Base-by-base conservation (phyloP, 1,284 basidiomycete genomes). In the Sanghuangporus sanghuang region DNA sequence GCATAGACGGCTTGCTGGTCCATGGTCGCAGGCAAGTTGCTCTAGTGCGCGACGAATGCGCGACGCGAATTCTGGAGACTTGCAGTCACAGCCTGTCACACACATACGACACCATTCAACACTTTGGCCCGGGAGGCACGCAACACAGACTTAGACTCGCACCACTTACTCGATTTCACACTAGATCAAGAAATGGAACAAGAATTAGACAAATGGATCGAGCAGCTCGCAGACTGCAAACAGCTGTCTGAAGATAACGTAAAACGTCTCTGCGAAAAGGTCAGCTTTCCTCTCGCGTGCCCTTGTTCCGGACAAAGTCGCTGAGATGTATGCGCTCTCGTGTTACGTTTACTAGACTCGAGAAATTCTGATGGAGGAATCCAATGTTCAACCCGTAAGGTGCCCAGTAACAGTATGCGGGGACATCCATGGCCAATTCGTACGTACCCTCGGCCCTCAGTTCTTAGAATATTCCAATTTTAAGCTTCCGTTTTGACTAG, bases 351-450 rank as follows among this genome's bases (percentile, higher is more conserved):
- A 72, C 36, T 74, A 97, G 96, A 95, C 96, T 63, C 86, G 96
- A 73, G 96, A 98, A 80, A 96, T 99, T 70, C 78, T 99, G 74
- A 95, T 98, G 86, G 95, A 96, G 74, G 95, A 98, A 79, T 95
- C 93, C 32, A 98, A 98, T 75, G 95, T 98, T 3, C 96, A 99
- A 78, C 95, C 96, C 48, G 96, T 99, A 63, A 85, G 93, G 76
- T 99, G 96, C 81, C 96, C 95, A 55, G 95, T 98, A 68, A 98
- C 95, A 49, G 95, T 98, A 64, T 98, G 95, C 73, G 95, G 95
- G 69, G 96, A 99, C 79, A 98, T 99, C 69, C 96, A 99, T 77
- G 96, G 96, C 66, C 96, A 99, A 87, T 99, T 99, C 78, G 96
- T 98, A 77, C 81, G 95, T 92, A 53, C 63, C 56, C 65, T 67